Evolutionary conservation across 345 rosid species (phyloP), one percentile per base, ranked within the genome.

Genomic region (Carallia brachiata): DNA sequence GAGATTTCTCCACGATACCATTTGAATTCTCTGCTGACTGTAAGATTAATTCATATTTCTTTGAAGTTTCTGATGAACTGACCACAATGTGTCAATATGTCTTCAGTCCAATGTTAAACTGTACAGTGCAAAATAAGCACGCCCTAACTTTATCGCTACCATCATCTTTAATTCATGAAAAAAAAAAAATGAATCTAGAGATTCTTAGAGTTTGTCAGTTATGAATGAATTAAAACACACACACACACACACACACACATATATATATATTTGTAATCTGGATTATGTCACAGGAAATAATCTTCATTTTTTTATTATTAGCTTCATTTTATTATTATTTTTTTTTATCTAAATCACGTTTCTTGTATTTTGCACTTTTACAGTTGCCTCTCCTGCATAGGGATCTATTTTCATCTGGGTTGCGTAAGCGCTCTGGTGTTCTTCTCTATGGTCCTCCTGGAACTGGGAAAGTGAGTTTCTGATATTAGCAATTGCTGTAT

Each of bases 401-500:
- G 83, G 96, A 90, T 83, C 82, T 95, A 36, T 95, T 95, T 81
- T 92, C 97, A 31, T 87, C 96, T 61, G 97, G 99, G 61, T 76
- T 95, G 77, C 97, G 99, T 40, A 92, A 95, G 82, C 97, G 97
- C 47, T 95, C 97, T 75, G 99, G 97, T 78, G 97, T 89, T 67
- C 97, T 95, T 82, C 86, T 95, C 40, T 90, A 95, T 78, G 99
- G 99, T 62, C 99, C 99, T 82, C 99, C 97, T 52, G 98, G 97
- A 81, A 91, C 97, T 9, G 98, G 98, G 67, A 91, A 94, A 80
- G 99, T 94, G 75, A 64, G 86, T 67, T 30, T 58, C 17, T 39
- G 62, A 54, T 61, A 7, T 72, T 27, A 34, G 23, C 61, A 71
- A 61, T 61, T 68, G 28, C 47, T 32, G 13, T 57, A 55, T 60